A percentile compares a stretch with the other conserved stretches of the same genome.
phyloP scores from a whole-genome alignment of 2,329 filamentous ascomycete species.

The Penicillium sp. region DNA sequence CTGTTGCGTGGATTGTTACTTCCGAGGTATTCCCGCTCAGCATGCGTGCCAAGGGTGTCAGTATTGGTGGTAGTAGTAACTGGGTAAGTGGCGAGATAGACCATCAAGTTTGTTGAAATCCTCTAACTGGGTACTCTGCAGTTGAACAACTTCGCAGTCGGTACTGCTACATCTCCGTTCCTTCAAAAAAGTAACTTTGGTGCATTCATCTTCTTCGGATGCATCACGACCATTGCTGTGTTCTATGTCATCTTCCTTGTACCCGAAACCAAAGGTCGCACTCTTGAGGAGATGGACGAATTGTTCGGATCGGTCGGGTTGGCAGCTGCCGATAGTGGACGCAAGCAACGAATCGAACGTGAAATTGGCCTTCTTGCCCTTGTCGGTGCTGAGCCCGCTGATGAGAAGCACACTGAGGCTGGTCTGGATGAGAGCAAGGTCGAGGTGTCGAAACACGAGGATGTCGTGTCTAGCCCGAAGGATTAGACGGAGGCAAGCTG shows the following conservation, averaged over 20 bases:
- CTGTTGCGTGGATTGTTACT: slow-evolving; percentile 71
- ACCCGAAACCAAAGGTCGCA: slow-evolving; percentile 41
- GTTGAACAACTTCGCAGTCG: slow-evolving; percentile 64
- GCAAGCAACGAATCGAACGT: slow-evolving; percentile 31
- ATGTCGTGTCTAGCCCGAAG: slow-evolving; percentile 1
- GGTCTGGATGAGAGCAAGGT: slow-evolving; percentile 6
- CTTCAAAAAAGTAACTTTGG: slow-evolving; percentile 64
- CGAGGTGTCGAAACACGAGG: slow-evolving; percentile 6
- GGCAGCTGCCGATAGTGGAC: slow-evolving; percentile 28
- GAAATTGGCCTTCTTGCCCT: slow-evolving; percentile 33
- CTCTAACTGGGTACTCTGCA: slow-evolving; percentile 12
- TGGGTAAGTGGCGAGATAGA: slow-evolving; percentile 30
- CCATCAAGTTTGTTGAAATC: not conserved
- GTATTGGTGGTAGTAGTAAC: slow-evolving; percentile 35
- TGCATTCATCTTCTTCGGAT: slow-evolving; percentile 71
- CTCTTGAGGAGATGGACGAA: slow-evolving; percentile 43
- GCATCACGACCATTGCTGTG: slow-evolving; percentile 29
- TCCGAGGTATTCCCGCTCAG: slow-evolving; percentile 73
- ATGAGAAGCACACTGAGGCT: slow-evolving; percentile 11
- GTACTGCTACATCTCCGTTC: slow-evolving; percentile 69
- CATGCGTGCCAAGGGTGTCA: slow-evolving; percentile 60
- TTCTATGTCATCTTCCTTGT: slow-evolving; percentile 32
- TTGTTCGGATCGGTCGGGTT: slow-evolving; percentile 38
- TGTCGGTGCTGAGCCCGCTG: slow-evolving; percentile 25
- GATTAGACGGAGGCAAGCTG: not conserved